Evolutionary conservation across 2,329 filamentous ascomycete genomes (phyloP), one percentile per base, ranked within the genome.

Genomic region (Ascochyta viciae-villosae): DNA sequence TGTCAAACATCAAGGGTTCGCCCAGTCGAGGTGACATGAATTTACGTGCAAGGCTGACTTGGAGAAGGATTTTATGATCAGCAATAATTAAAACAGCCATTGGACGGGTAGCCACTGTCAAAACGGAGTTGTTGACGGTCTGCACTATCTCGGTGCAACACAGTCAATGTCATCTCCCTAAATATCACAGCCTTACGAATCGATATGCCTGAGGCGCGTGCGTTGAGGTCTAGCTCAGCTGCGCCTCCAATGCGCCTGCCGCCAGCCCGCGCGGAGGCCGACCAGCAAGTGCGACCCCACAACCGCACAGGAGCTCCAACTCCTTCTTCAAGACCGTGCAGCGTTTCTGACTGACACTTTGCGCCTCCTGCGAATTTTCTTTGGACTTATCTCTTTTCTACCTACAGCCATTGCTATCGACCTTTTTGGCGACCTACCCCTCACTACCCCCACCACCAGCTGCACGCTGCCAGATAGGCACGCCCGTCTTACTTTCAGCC

Each of bases 401-500:
- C 47, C 42, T 51, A 38, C 33, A 54, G 54, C 42, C 62, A 65
- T 63, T 64, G 68, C 60, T 62, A 61, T 56, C 60, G 59, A 50
- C 44, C 19, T 19, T 51, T 37, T 61, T 50, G 50, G 56, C 59
- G n/a, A 50, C 55, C 60, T 70, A 70, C 67, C 69, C 68, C 65
- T 71, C 71, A 65, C 57, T 62, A 38, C 63, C 66, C 63, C 64
- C 67, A 64, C 71, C 63, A 65, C 54, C 51, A 67, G 54, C 58
- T 62, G 63, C 50, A 67, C 62, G 60, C 63, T 52, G 66, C 62
- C 65, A 61, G 60, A 69, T 64, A 73, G 69, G 64, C 65, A 65
- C 49, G 65, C 57, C 58, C 55, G 52, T 61, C 65, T 65, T 57
- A 72, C 63, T 61, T 57, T 64, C 68, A 72, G 66, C 72, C 66